A percentile compares a stretch with the other conserved stretches of the same genome.
These are phyloP conservation scores for Rhodotorula paludigena DNA, from an alignment of 768 basidiomycete genomes.

Conservation along the genomic window DNA sequence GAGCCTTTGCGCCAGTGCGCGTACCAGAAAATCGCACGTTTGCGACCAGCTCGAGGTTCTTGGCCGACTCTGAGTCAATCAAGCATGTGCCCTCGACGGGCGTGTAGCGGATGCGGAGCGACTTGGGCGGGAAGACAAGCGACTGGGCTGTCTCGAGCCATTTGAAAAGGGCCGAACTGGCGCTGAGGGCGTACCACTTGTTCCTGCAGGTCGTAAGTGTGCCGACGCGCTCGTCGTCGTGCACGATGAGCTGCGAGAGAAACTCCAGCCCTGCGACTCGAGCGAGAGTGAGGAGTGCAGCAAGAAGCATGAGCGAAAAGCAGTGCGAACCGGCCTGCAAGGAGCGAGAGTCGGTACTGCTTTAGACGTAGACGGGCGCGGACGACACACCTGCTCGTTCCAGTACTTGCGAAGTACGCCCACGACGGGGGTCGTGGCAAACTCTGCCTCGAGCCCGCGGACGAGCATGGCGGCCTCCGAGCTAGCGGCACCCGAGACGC, in stretches of 20 bases:
- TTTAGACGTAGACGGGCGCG: not conserved
- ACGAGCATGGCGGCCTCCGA: slow-evolving; percentile 57
- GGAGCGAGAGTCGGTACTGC: not conserved
- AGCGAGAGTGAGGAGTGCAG: not conserved
- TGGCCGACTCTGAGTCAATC: slow-evolving; percentile 82
- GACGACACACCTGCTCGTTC: slow-evolving; percentile 67
- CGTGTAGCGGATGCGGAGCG: slow-evolving; percentile 43
- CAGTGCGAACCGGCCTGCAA: not conserved
- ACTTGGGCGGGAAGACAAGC: slow-evolving; percentile 58
- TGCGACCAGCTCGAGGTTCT: slow-evolving; percentile 79
- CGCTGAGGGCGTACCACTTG: slow-evolving; percentile 85
- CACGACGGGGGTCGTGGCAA: slow-evolving; percentile 63
- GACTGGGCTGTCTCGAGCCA: slow-evolving; percentile 67
- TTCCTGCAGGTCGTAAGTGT: slow-evolving; percentile 15
- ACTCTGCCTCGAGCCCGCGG: slow-evolving; percentile 67
- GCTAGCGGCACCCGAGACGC: slow-evolving; percentile 40
- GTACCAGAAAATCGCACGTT: slow-evolving; percentile 55
- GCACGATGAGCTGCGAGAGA: slow-evolving; percentile 57
- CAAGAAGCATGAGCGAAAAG: not conserved
- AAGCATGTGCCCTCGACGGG: slow-evolving; percentile 66
- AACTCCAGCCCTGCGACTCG: slow-evolving; percentile 62
- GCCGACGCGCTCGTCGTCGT: slow-evolving; percentile 15
- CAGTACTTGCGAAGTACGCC: slow-evolving; percentile 73
- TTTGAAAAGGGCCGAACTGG: slow-evolving; percentile 80
- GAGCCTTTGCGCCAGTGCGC: not conserved